Percentiles rank a stretch among this genome's conserved stretches.
Conservation (phyloP, 2,329 filamentous ascomycete genomes). For the Parastagonospora avenae region DNA sequence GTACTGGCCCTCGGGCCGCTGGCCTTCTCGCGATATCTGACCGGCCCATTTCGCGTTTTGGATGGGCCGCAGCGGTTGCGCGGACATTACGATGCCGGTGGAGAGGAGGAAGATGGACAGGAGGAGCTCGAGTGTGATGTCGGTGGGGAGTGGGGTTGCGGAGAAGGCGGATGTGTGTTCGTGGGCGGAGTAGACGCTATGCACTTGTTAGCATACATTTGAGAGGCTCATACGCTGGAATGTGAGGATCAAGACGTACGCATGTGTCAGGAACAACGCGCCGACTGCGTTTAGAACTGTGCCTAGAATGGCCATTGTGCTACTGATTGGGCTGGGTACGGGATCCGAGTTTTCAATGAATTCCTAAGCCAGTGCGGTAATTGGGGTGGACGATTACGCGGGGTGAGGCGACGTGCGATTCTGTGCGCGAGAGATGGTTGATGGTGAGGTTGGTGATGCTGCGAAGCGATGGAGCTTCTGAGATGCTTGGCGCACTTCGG, state of each 20-base stretch:
- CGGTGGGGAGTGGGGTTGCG: conserved; percentile 68
- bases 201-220: conserved; percentile 28
- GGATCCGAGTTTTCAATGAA: not conserved
- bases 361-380: too few relatives aligned
- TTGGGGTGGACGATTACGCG: too few relatives aligned
- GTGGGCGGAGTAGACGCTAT: conserved; percentile 92
- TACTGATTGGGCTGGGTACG: not conserved
- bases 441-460: conserved; percentile 8
- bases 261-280: conserved; percentile 79
- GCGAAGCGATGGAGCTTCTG: conserved; percentile 15
- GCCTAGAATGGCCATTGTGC: conserved; percentile 71
- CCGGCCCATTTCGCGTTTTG: conserved; percentile 82
- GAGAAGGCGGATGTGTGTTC: conserved; percentile 80
- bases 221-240: conserved; percentile 56
- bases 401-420: not conserved
- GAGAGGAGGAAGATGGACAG: conserved; percentile 80
- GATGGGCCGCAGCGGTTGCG: conserved; percentile 81
- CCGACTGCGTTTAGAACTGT: conserved; percentile 74
- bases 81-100: conserved; percentile 78
- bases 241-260: conserved; percentile 92
- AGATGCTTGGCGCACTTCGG: conserved; percentile 11
- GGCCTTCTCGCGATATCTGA: conserved; percentile 79
- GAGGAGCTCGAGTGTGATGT: conserved; percentile 87
- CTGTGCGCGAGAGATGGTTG: not conserved
- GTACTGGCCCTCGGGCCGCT: conserved; percentile 60